These are phyloP conservation scores for Fusarium piperis DNA, from an alignment of 2,329 filamentous ascomycete species.

Conservation along the genomic window DNA sequence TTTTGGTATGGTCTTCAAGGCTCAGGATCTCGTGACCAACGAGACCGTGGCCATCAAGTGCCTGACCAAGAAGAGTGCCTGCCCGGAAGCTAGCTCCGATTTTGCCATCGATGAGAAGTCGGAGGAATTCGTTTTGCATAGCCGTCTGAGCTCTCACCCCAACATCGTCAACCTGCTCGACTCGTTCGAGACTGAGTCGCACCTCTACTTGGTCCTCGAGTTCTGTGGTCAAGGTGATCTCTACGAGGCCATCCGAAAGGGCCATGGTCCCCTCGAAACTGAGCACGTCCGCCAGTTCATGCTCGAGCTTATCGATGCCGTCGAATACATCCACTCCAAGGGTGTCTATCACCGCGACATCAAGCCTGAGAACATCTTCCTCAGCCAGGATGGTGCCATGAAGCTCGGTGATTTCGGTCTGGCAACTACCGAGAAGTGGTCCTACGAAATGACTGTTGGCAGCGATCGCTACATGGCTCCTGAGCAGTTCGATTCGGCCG, in stretches of 20 bases:
- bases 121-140: slow-evolving; percentile 83
- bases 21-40: slow-evolving; percentile 79
- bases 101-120: slow-evolving; percentile 84
- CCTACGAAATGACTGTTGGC: slow-evolving; percentile 90
- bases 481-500: slow-evolving; percentile 93
- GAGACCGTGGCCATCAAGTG: slow-evolving; percentile 95
- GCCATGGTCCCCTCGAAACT: slow-evolving; percentile 89
- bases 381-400: slow-evolving; percentile 85
- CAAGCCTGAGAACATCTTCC: slow-evolving; percentile 99
- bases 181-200: slow-evolving; percentile 90
- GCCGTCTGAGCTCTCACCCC: slow-evolving; percentile 79
- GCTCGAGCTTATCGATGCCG: slow-evolving; percentile 89
- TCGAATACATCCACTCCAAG: slow-evolving; percentile 89
- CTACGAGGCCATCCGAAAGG: slow-evolving; percentile 94
- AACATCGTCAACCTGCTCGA: slow-evolving; percentile 95
- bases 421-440: slow-evolving; percentile 89
- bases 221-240: slow-evolving; percentile 95
- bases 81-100: slow-evolving; percentile 67
- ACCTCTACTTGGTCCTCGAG: slow-evolving; percentile 92
- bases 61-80: slow-evolving; percentile 81
- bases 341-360: slow-evolving; percentile 97
- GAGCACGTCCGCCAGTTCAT: slow-evolving; percentile 98
- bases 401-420: slow-evolving; percentile 98
- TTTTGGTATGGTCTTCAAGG: slow-evolving; percentile 98
- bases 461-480: slow-evolving; percentile 99